phyloP scores from a whole-genome alignment of 257 asterid genomes.

The Plantago elongata region DNA sequence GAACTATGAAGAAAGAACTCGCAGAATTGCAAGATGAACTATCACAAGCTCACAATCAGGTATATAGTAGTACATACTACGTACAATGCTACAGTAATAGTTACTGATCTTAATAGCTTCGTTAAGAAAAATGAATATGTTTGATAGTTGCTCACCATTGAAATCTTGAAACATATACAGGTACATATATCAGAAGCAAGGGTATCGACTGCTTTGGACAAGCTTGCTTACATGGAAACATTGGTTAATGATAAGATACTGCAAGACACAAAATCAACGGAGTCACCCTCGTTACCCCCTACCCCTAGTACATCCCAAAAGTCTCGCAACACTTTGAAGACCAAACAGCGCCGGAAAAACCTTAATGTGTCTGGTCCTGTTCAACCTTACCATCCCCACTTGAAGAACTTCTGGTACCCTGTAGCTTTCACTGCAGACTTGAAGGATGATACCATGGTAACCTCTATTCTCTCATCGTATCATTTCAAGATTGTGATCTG shows the following conservation, averaged over 20 bases:
- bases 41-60: slow-evolving; percentile 81
- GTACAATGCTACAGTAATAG: background rate
- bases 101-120: background rate
- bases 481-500: background rate
- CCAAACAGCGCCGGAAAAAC: slow-evolving; percentile 37
- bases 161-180: slow-evolving; percentile 29
- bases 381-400: slow-evolving; percentile 49
- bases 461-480: background rate
- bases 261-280: slow-evolving; percentile 50
- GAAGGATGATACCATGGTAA: slow-evolving; percentile 85
- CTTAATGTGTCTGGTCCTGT: slow-evolving; percentile 87
- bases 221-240: slow-evolving; percentile 87
- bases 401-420: slow-evolving; percentile 96
- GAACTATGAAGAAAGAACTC: slow-evolving; percentile 80
- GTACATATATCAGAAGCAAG: slow-evolving; percentile 95
- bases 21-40: slow-evolving; percentile 82
- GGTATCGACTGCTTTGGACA: slow-evolving; percentile 80
- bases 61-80: slow-evolving; percentile 9
- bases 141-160: slow-evolving; percentile 7
- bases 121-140: background rate
- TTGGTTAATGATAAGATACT: slow-evolving; percentile 70
- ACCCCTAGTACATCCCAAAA: slow-evolving; percentile 49
- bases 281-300: slow-evolving; percentile 27
- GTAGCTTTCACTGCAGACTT: slow-evolving; percentile 83
- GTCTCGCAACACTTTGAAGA: slow-evolving; percentile 27